Evolutionary conservation across 2,329 filamentous ascomycete genomes (phyloP).

Genomic region (Madurella fahalii): DNA sequence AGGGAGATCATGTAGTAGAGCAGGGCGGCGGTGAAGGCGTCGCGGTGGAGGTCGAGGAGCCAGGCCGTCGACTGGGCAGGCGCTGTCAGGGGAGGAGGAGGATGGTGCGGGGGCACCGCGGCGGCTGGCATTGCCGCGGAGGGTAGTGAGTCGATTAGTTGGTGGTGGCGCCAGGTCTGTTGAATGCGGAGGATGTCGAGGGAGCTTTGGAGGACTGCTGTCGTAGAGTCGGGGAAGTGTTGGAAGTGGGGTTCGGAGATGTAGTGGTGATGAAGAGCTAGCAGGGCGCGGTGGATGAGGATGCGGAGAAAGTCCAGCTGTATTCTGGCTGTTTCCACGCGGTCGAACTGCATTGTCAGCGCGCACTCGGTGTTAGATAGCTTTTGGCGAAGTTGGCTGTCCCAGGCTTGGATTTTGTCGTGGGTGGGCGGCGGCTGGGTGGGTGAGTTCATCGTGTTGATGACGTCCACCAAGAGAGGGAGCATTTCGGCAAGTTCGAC

Average conservation of each 20-base stretch:
- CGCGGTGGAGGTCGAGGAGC: constrained; percentile 27
- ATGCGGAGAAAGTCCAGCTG: constrained; percentile 23
- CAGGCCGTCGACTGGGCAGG: constrained; percentile 11
- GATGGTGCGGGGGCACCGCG: background rate
- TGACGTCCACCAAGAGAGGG: constrained; percentile 20
- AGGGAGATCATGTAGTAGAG: constrained; percentile 20
- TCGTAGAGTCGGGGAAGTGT: constrained; percentile 9
- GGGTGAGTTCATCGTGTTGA: constrained; percentile 24
- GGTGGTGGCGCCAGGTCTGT: constrained; percentile 12
- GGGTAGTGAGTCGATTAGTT: no score
- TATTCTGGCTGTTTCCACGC: background rate
- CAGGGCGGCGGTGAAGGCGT: constrained; percentile 25
- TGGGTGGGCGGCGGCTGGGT: constrained; percentile 30
- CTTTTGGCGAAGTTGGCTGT: constrained; percentile 26
- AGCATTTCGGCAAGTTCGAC: constrained; percentile 20
- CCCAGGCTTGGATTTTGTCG: constrained; percentile 39
- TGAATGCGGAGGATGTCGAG: constrained; percentile 25
- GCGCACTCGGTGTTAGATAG: background rate
- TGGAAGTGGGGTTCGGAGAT: constrained; percentile 2
- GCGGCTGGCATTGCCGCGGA: no score
- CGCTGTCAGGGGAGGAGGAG: background rate
- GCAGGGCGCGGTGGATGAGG: constrained; percentile 23
- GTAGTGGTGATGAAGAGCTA: constrained; percentile 24
- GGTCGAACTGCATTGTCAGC: no score
- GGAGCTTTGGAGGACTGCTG: constrained; percentile 18